Evolutionary conservation across 176 grass and related monocot species (phyloP), one percentile per base, ranked within the genome.

Genomic region (Zoysia pacifica): DNA sequence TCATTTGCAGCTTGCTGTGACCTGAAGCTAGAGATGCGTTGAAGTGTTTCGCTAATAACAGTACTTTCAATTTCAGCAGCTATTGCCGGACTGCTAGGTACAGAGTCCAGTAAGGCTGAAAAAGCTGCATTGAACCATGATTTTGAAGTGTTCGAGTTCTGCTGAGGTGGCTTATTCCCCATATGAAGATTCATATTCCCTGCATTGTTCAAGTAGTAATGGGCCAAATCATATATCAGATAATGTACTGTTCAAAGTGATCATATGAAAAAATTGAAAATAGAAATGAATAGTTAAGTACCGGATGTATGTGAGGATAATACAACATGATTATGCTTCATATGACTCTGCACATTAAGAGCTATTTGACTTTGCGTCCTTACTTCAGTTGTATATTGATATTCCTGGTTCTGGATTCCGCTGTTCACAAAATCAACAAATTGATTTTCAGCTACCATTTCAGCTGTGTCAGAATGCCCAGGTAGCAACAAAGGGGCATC

Each of bases 21-120:
- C 45, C 87, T 93, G 64, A 98, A 98, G 84, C 88, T 98, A 47
- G 95, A 94, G 43, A 94, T 91, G 61, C 90, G 92, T 39, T 91
- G 83, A 62, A 94, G 62, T 46, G 94, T 90, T 77, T 72, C 86
- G 67, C 83, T 86, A n/a, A 97, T 83, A 60, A 87, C 84, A 52
- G 70, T 82, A 36, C 79, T 90, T 76, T 98, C 95, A 16, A 86
- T 87, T 76, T 98, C 96, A 66, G 88, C 91, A 55, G 96, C 96
- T 69, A 98, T 58, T 67, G 96, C 96, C 70, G 92, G 90, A 65
- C 86, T 82, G 69, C 84, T 93, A 74, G 92, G 90, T 39, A 98
- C 81, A 40, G 96, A 91, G 49, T 94, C 90, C 54, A 98, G 80
- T 14, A 98, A 84, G 39, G 87, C 20, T 38, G 90, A 90, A 11